Base-by-base conservation (phyloP, 1,139 yeast species). In the Hansenula sp. region DNA sequence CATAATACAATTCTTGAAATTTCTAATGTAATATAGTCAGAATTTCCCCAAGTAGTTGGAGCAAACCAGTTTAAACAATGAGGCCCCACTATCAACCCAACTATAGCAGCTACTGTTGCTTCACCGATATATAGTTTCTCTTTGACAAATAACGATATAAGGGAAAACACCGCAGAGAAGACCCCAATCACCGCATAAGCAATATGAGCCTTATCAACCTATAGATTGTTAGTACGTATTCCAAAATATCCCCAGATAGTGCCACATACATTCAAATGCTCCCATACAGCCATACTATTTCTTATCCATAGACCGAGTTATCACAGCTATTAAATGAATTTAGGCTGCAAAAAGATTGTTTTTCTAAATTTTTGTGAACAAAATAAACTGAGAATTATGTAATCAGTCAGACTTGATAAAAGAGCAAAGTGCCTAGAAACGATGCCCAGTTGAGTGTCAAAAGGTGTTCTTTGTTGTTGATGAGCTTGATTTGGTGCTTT, bases 171-270 rank as follows among this genome's bases (percentile, higher is more conserved):
- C 9, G 95, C 79, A 41, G 95, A 78, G 60, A 94, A 94, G 18
- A 89, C 85, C 34, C 97, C 98, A 18, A 90, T 75, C 53, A 92
- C 80, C 11, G 97, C 97, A 59, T 92, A 92, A 0, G 97, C 96
- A 24, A 89, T 75, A 62, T 92, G 97, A 2, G 96, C 77, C 41
- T 71, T 66, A 40, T 75, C 71, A 38, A 73, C 70, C 62, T 64
- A 27, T 8, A 7, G 17, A 13, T 17, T 8, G 12, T 19, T 16
- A 17, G 5, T 9, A 16, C 20, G 4, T 3, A 6, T 7, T n/a
- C 6, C 31, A 9, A 10, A 6, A 12, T 6, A 29, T 11, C 7
- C 19, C 11, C 13, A 6, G 12, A 13, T n/a, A 12, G 11, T 17
- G 13, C n/a, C 12, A 36, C 39, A 13, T 17, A 36, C 39, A 27